Evolutionary conservation across 441 rosid species (phyloP).

Genomic region (Adansonia gregorii): DNA sequence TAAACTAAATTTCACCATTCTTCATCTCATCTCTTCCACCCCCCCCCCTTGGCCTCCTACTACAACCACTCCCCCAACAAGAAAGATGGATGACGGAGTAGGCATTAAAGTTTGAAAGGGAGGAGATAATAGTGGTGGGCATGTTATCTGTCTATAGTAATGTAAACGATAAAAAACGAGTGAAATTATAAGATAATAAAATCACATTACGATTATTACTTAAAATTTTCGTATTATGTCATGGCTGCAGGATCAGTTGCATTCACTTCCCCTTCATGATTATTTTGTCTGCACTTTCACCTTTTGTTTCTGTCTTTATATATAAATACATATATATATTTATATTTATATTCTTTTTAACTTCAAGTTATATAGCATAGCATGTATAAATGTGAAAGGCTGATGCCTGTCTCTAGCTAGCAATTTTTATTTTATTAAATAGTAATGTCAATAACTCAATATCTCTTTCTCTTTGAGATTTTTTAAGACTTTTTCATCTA

Average conservation of each 20-base stretch:
- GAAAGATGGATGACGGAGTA: too few species aligned
- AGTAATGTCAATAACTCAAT: not conserved
- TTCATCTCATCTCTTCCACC: not conserved
- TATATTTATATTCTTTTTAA: too few species aligned
- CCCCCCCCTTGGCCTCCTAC: conserved; percentile 23
- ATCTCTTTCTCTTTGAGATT: not conserved
- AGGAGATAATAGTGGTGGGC: too few species aligned
- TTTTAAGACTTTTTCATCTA: not conserved
- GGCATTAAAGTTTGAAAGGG: too few species aligned
- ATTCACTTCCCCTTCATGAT: conserved; percentile 12
- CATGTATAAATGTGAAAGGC: not conserved
- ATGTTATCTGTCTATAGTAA: too few species aligned
- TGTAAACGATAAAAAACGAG: too few species aligned
- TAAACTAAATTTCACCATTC: conserved; percentile 33
- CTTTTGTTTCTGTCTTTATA: not conserved
- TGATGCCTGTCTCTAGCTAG: not conserved
- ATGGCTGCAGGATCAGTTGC: conserved; percentile 6
- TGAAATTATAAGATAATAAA: too few species aligned
- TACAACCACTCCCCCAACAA: conserved; percentile 21
- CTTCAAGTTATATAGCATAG: not conserved
- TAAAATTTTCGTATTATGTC: not conserved
- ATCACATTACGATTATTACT: too few species aligned
- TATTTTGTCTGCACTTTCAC: not conserved
- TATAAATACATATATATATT: too few species aligned
- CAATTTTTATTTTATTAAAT: not conserved